phyloP scores from a whole-genome alignment of 108 stramenopile species.

The Schizochytrium sp. region DNA sequence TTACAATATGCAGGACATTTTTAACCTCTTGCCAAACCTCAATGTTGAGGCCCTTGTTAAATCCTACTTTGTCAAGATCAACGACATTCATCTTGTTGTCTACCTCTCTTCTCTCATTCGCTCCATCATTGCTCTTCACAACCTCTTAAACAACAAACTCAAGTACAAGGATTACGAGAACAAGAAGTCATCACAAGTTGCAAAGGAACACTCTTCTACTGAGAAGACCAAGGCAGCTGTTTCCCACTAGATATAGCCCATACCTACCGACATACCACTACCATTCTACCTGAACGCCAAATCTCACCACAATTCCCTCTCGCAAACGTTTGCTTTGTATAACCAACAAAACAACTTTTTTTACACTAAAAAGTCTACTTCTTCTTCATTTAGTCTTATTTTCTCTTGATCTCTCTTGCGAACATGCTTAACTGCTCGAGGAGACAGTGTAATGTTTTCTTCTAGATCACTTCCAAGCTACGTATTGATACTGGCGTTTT shows the following conservation, averaged over 20 bases:
- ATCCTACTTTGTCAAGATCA: conserved; percentile 92
- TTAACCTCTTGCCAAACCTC: conserved; percentile 96
- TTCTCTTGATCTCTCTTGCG: too few species aligned
- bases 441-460: too few species aligned
- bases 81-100: conserved; percentile 95
- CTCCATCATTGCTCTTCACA: conserved; percentile 94
- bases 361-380: too few species aligned
- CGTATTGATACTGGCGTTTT: too few species aligned
- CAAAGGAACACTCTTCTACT: background rate
- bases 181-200: conserved; percentile 35
- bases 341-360: too few species aligned
- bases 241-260: background rate
- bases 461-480: too few species aligned
- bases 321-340: too few species aligned
- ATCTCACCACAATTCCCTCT: too few species aligned
- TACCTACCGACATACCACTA: background rate
- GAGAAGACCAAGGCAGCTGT: background rate
- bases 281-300: too few species aligned
- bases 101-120: conserved; percentile 82
- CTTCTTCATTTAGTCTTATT: too few species aligned
- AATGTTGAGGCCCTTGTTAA: conserved; percentile 91
- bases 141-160: conserved; percentile 94
- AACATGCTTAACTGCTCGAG: too few species aligned
- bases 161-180: conserved; percentile 78
- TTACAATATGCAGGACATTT: conserved; percentile 92